These are phyloP conservation scores for Salix exigua DNA, from an alignment of 345 rosid genomes.

Conservation along the genomic window DNA sequence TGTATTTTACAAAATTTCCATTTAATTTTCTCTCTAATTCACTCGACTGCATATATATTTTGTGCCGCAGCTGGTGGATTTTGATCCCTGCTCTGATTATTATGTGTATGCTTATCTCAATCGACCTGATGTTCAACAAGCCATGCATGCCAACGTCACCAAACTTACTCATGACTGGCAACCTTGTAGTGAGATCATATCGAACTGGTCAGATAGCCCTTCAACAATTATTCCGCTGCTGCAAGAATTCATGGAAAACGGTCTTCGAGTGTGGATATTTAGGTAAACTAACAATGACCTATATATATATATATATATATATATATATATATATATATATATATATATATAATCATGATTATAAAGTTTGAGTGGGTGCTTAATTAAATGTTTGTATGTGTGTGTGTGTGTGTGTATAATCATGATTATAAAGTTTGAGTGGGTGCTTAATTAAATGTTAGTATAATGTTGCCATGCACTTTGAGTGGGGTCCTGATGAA, in stretches of 20 bases:
- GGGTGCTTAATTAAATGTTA: too few species aligned
- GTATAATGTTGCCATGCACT: neutral
- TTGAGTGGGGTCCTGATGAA: too few species aligned
- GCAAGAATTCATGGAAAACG: conserved; percentile 44
- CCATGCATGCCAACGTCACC: conserved; percentile 80
- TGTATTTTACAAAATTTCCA: neutral
- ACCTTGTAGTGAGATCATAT: conserved; percentile 60
- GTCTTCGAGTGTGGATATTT: conserved; percentile 69
- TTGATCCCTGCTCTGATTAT: conserved; percentile 68
- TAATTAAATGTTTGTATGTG: too few species aligned
- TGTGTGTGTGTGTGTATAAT: too few species aligned
- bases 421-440: too few species aligned
- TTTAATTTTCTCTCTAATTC: too few species aligned
- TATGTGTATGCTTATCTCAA: conserved; percentile 69
- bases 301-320: too few species aligned
- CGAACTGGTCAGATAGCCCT: conserved; percentile 62
- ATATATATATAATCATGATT: too few species aligned
- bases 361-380: too few species aligned
- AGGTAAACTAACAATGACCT: conserved; percentile 27
- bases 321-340: too few species aligned
- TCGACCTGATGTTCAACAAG: conserved; percentile 66
- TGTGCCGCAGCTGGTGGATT: conserved; percentile 34
- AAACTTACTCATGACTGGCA: conserved; percentile 63
- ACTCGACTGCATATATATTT: neutral
- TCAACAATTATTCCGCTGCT: conserved; percentile 61